A percentile compares a stretch with the other conserved stretches of the same genome.
Conservation (phyloP, 352 stramenopile species). For the Phytophthora pisi region DNA sequence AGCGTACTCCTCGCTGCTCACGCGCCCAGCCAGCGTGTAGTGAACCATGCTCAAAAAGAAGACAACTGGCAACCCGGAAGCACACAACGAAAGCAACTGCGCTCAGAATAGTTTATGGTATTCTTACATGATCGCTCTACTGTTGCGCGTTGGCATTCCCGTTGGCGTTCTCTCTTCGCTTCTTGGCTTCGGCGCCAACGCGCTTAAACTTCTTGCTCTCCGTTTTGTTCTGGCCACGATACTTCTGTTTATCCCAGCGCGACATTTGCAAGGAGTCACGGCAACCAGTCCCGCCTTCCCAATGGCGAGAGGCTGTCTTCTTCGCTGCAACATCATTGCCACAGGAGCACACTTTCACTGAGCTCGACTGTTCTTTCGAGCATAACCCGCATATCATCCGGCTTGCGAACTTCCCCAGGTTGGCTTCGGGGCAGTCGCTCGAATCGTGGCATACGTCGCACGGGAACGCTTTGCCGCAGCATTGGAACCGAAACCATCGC, state of each 20-base stretch:
- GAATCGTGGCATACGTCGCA: constrained; percentile 85
- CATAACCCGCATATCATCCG: constrained; percentile 86
- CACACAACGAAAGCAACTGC: background rate
- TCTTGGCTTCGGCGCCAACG: constrained; percentile 67
- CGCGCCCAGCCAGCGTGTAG: constrained; percentile 66
- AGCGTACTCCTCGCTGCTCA: constrained; percentile 76
- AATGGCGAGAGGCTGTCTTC: constrained; percentile 56
- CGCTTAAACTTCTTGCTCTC: constrained; percentile 82
- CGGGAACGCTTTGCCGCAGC: constrained; percentile 80
- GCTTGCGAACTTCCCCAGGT: constrained; percentile 78
- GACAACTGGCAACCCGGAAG: background rate
- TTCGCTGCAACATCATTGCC: constrained; percentile 71
- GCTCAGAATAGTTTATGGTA: constrained; percentile 12
- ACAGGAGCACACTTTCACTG: constrained; percentile 76
- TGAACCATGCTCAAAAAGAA: constrained; percentile 47
- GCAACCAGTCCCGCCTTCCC: constrained; percentile 81
- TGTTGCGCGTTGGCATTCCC: constrained; percentile 23
- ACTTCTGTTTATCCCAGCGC: constrained; percentile 74
- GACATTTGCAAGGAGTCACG: constrained; percentile 71
- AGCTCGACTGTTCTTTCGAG: constrained; percentile 81
- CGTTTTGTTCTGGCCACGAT: constrained; percentile 76
- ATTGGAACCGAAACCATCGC: constrained; percentile 88
- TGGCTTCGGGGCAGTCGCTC: constrained; percentile 72
- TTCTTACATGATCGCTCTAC: constrained; percentile 14
- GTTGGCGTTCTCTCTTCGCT: constrained; percentile 31